Percentiles rank a stretch among this genome's conserved stretches.
Evolutionary conservation across 164 flowering plant genomes (phyloP).

Genomic region (Brasenia schreberi): DNA sequence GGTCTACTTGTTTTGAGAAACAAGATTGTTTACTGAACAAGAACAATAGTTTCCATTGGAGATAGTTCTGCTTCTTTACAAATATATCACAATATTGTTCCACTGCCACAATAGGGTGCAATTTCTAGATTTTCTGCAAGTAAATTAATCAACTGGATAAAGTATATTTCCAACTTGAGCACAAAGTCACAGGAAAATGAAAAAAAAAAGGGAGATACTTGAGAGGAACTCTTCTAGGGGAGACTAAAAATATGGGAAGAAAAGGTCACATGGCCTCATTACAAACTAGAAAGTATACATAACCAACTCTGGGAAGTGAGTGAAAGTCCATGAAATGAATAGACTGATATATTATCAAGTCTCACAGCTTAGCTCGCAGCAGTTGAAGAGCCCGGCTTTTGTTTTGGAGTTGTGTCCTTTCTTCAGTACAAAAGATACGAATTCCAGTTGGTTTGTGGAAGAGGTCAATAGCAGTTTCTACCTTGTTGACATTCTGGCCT

Average conservation of each 20-base stretch:
- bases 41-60: no score
- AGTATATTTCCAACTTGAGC: no score
- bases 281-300: background rate
- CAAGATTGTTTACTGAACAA: no score
- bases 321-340: background rate
- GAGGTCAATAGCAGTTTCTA: constrained; percentile 96
- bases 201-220: no score
- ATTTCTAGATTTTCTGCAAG: no score
- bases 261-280: background rate
- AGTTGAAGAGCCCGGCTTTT: constrained; percentile 77
- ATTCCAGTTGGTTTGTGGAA: constrained; percentile 95
- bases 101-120: no score
- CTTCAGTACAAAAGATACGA: constrained; percentile 95
- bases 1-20: no score
- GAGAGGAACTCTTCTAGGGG: background rate
- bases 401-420: constrained; percentile 81
- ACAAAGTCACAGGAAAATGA: no score
- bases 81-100: no score
- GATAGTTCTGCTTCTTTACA: no score
- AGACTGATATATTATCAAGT: background rate
- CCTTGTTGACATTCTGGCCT: constrained; percentile 99
- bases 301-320: background rate
- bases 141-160: no score
- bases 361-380: constrained; percentile 92
- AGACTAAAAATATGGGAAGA: background rate